Conservation (phyloP, 345 rosid genomes). For the Melaleuca quinquenervia region DNA sequence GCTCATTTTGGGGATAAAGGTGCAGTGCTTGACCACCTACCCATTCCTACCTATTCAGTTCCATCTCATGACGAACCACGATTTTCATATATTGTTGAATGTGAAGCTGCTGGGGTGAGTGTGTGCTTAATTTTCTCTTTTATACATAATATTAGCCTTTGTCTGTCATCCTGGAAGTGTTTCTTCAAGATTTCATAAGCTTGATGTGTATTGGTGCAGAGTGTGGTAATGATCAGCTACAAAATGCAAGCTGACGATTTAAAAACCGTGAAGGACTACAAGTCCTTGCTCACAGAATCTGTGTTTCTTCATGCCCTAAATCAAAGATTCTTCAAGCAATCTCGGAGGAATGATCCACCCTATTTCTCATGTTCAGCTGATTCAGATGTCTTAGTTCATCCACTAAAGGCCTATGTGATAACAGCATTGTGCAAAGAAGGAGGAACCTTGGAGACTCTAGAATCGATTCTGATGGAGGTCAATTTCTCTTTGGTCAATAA, state of each 20-base stretch:
- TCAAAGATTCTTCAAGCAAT: slow-evolving; percentile 78
- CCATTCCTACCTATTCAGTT: slow-evolving; percentile 49
- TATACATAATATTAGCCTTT: background rate
- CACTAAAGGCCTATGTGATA: slow-evolving; percentile 72
- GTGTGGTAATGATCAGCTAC: slow-evolving; percentile 81
- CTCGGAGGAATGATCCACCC: slow-evolving; percentile 70
- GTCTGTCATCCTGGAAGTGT: background rate
- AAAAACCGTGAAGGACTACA: slow-evolving; percentile 73
- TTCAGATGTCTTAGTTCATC: slow-evolving; percentile 66
- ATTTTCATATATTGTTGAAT: slow-evolving; percentile 74
- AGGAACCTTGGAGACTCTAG: slow-evolving; percentile 69
- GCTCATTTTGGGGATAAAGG: slow-evolving; percentile 55
- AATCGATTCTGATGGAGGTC: slow-evolving; percentile 88
- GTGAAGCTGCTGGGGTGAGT: slow-evolving; percentile 94
- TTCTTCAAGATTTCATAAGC: background rate
- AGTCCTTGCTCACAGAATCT: slow-evolving; percentile 65
- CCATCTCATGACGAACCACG: slow-evolving; percentile 76
- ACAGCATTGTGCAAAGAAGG: slow-evolving; percentile 73
- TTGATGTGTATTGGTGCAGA: slow-evolving; percentile 20
- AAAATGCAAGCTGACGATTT: slow-evolving; percentile 59
- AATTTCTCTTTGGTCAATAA: slow-evolving; percentile 2
- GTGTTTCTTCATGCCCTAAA: slow-evolving; percentile 80
- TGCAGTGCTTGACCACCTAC: slow-evolving; percentile 29
- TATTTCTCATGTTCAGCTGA: slow-evolving; percentile 87
- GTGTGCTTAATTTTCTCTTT: background rate